These are phyloP conservation scores for Parafenestella ontariensis DNA, from an alignment of 2,329 filamentous ascomycete genomes.

Conservation along the genomic window DNA sequence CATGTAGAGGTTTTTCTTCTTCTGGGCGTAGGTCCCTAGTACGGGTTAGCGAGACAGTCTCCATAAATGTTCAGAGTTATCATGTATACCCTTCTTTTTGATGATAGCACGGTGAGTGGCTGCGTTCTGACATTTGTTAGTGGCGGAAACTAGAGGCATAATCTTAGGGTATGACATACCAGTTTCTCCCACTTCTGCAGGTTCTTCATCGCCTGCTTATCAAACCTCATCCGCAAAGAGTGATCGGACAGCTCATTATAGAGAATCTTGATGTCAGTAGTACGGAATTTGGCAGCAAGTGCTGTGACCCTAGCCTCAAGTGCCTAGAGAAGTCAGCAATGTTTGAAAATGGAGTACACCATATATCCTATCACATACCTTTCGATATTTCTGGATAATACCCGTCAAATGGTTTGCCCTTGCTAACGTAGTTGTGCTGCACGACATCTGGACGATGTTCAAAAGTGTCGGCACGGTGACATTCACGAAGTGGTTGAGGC, in stretches of 20 bases:
- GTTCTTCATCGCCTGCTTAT: constrained; percentile 1
- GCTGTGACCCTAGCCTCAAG: background rate
- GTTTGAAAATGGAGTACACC: too few species aligned
- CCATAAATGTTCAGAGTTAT: background rate
- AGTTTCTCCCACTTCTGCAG: background rate
- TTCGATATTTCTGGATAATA: too few species aligned
- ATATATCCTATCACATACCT: too few species aligned
- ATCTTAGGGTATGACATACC: background rate
- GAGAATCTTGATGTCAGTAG: background rate
- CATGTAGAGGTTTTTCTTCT: constrained; percentile 4
- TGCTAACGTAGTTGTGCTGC: constrained; percentile 20
- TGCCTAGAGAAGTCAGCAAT: background rate
- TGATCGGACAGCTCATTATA: background rate
- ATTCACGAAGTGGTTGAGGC: constrained; percentile 8
- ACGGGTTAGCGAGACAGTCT: background rate
- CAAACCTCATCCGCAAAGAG: constrained; percentile 3
- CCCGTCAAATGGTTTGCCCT: too few species aligned
- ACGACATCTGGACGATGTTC: constrained; percentile 25
- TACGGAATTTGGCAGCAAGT: background rate
- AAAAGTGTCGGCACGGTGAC: constrained; percentile 10
- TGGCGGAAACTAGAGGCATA: background rate
- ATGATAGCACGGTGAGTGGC: constrained; percentile 1
- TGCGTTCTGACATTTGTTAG: constrained; percentile 3
- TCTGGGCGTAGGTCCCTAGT: constrained; percentile 6
- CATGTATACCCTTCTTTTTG: constrained; percentile 1